A percentile compares a stretch with the other conserved stretches of the same genome.
These are phyloP conservation scores for Stagonosporopsis rhizophila DNA, from an alignment of 2,329 filamentous ascomycete genomes.

Conservation along the genomic window DNA sequence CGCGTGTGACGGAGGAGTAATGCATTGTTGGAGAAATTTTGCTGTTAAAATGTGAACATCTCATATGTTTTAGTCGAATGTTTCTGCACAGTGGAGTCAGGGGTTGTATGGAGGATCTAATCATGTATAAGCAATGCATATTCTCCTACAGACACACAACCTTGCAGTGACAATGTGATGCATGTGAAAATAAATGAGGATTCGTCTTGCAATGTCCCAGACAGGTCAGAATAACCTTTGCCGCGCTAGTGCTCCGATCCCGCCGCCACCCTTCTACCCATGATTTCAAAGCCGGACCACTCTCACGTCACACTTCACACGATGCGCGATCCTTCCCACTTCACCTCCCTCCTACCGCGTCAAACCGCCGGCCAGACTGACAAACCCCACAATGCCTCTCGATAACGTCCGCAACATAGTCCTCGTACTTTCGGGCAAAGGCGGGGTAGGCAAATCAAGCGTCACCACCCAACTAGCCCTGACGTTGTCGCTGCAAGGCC, in stretches of 20 bases:
- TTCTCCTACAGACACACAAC: slow-evolving; percentile 1
- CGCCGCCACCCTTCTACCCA: slow-evolving; percentile 35
- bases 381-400: slow-evolving; percentile 66
- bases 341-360: background rate
- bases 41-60: slow-evolving; percentile 1
- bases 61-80: slow-evolving; percentile 9
- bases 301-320: slow-evolving; percentile 26
- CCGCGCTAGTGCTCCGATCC: slow-evolving; percentile 30
- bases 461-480: slow-evolving; percentile 96
- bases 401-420: slow-evolving; percentile 78
- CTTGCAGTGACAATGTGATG: background rate
- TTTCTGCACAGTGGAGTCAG: slow-evolving; percentile 21
- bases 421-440: slow-evolving; percentile 92
- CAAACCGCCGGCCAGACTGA: slow-evolving; percentile 32
- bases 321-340: slow-evolving; percentile 5
- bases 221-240: slow-evolving; percentile 15
- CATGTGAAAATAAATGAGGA: background rate
- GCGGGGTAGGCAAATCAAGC: slow-evolving; percentile 96
- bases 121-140: slow-evolving; percentile 22
- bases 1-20: background rate
- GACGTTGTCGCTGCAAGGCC: slow-evolving; percentile 81
- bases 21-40: background rate
- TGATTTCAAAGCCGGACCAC: slow-evolving; percentile 42
- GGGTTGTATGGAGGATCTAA: slow-evolving; percentile 25
- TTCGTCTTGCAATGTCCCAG: background rate